Conservation (phyloP, 169 alveolate genomes). For the Amoebophrya sp. region DNA sequence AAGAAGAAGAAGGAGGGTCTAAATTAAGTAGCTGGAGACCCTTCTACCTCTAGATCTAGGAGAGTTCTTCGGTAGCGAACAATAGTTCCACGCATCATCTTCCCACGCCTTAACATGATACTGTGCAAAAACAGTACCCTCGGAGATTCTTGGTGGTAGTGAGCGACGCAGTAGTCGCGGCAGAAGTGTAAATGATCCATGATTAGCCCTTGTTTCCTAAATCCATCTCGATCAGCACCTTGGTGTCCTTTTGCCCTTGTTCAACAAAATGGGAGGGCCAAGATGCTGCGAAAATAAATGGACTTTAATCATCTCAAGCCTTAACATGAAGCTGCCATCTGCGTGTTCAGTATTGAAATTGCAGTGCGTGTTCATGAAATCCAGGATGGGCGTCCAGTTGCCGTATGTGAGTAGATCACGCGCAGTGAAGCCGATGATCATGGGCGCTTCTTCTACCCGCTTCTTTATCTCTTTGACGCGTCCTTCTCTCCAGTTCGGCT, state of each 20-base stretch:
- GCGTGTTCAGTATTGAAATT: constrained; percentile 1
- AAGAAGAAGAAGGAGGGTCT: no score
- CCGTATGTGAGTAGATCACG: not conserved
- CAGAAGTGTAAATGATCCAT: not conserved
- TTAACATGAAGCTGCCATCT: not conserved
- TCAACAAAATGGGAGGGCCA: no score
- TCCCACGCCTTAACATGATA: no score
- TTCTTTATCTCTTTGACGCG: not conserved
- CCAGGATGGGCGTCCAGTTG: not conserved
- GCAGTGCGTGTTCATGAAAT: not conserved
- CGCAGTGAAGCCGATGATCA: not conserved
- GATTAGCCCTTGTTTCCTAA: no score
- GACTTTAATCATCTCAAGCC: no score
- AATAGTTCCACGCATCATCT: no score
- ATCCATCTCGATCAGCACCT: no score
- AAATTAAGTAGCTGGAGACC: no score
- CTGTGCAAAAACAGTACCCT: not conserved
- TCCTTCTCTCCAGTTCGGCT: not conserved
- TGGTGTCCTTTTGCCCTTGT: no score
- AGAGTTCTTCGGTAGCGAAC: no score
- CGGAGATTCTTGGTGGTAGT: not conserved
- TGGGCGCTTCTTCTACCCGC: not conserved
- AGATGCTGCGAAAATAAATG: no score
- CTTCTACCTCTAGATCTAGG: no score
- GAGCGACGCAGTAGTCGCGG: not conserved